Percentiles rank a stretch among this genome's conserved stretches.
phyloP scores from a whole-genome alignment of 1,284 basidiomycete species.

The Microbotryum violaceum region DNA sequence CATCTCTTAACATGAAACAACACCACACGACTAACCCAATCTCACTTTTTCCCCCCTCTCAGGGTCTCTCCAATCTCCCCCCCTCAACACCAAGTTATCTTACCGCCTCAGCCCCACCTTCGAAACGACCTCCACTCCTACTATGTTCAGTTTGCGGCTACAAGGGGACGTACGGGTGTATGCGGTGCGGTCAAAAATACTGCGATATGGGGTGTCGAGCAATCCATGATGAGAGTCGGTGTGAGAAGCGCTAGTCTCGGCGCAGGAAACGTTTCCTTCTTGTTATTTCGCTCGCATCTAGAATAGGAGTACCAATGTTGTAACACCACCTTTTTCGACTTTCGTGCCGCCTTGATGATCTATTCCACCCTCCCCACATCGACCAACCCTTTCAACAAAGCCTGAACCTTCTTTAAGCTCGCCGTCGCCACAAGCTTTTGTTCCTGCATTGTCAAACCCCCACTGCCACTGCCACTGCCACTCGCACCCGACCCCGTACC shows the following conservation, averaged over 20 bases:
- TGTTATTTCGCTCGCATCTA: too few relatives aligned
- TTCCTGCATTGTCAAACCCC: conserved; percentile 7
- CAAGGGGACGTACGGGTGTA: conserved; percentile 57
- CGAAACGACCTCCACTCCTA: conserved; percentile 49
- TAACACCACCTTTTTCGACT: neutral
- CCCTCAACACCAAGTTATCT: conserved; percentile 53
- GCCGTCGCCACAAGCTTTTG: conserved; percentile 5
- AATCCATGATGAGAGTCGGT: conserved; percentile 56
- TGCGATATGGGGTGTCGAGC: conserved; percentile 53
- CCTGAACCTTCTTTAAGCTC: conserved; percentile 7
- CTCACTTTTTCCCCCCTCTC: neutral
- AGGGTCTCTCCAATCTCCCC: conserved; percentile 56
- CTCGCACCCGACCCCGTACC: too few relatives aligned
- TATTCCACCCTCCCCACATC: conserved; percentile 25
- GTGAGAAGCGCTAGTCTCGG: conserved; percentile 42
- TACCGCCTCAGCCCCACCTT: conserved; percentile 49
- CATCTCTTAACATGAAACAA: neutral
- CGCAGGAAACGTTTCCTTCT: too few relatives aligned
- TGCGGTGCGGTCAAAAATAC: conserved; percentile 53
- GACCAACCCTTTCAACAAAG: conserved; percentile 16
- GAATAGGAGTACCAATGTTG: too few relatives aligned
- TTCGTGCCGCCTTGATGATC: neutral
- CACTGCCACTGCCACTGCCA: too few relatives aligned
- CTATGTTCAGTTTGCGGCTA: conserved; percentile 62
- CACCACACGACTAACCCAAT: fast-evolving